Percentiles rank a stretch among this genome's conserved stretches.
Evolutionary conservation across 2,329 filamentous ascomycete species (phyloP).

Genomic region (Scortechinia acanthostroma): DNA sequence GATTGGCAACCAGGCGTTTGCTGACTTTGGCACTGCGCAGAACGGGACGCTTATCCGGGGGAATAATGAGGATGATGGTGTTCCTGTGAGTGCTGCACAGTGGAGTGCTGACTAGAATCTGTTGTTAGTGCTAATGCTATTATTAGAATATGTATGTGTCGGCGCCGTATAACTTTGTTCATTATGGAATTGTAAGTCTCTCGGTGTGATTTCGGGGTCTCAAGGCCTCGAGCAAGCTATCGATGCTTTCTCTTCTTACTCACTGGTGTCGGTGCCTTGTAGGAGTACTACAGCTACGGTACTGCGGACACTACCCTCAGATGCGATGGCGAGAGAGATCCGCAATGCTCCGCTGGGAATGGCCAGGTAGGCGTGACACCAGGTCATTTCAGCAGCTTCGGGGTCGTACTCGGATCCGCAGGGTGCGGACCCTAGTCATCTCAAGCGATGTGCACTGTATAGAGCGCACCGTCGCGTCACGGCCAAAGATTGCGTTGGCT

Average conservation of each 20-base stretch:
- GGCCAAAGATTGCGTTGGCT: too few species aligned
- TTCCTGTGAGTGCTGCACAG: slow-evolving; percentile 15
- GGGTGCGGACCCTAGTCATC: not conserved
- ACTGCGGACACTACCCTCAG: slow-evolving; percentile 7
- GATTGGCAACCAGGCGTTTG: slow-evolving; percentile 13
- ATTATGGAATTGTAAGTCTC: slow-evolving; percentile 15
- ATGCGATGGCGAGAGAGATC: slow-evolving; percentile 14
- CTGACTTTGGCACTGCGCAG: slow-evolving; percentile 12
- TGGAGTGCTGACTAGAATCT: too few species aligned
- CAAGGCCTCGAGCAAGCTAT: not conserved
- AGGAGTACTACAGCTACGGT: slow-evolving; percentile 17
- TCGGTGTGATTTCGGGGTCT: not conserved
- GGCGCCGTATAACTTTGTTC: slow-evolving; percentile 11
- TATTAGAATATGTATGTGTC: not conserved
- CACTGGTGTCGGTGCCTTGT: too few species aligned
- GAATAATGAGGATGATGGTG: slow-evolving; percentile 15
- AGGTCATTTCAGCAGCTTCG: not conserved
- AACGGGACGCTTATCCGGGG: slow-evolving; percentile 14
- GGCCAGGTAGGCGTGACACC: slow-evolving; percentile 11
- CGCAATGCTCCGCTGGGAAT: slow-evolving; percentile 16
- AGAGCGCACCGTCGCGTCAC: too few species aligned
- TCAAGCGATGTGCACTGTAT: too few species aligned
- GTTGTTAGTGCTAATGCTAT: too few species aligned
- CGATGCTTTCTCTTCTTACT: too few species aligned
- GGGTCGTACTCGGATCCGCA: not conserved